Conservation (phyloP, 1,284 basidiomycete species). For the Volvariella surrecta region DNA sequence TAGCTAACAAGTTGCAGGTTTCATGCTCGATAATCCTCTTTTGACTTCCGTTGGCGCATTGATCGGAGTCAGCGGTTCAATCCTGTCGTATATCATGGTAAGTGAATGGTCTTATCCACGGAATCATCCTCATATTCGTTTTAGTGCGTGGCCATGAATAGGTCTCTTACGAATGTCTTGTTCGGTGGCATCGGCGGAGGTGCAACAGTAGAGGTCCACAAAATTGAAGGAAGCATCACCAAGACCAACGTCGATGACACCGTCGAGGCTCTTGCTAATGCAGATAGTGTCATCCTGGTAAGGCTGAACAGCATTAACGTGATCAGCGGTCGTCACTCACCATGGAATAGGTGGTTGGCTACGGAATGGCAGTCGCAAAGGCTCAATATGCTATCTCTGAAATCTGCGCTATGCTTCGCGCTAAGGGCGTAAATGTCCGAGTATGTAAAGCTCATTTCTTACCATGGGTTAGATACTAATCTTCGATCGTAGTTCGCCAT, state of each 20-base stretch:
- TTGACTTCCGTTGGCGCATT: conserved; percentile 74
- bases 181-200: conserved; percentile 71
- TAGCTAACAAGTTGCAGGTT: conserved; percentile 32
- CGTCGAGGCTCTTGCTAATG: conserved; percentile 65
- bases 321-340: conserved; percentile 1
- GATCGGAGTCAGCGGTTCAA: conserved; percentile 83
- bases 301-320: conserved; percentile 10
- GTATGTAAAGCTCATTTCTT: conserved; percentile 19
- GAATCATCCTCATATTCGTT: conserved; percentile 7
- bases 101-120: conserved; percentile 9
- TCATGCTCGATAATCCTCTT: conserved; percentile 82
- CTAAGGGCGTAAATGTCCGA: conserved; percentile 67
- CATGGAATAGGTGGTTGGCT: conserved; percentile 61
- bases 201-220: conserved; percentile 45
- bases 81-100: conserved; percentile 87
- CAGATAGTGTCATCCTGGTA: conserved; percentile 79
- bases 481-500: conserved; percentile 38
- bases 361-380: conserved; percentile 86
- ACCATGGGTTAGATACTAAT: conserved; percentile 1
- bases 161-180: conserved; percentile 68
- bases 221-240: conserved; percentile 75
- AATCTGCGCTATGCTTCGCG: conserved; percentile 61
- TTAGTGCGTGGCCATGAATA: conserved; percentile 85
- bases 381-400: conserved; percentile 84
- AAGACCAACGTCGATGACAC: conserved; percentile 73